These are phyloP conservation scores for Oryza rufipogon DNA, from an alignment of 176 grass and related monocot genomes.

Conservation along the genomic window DNA sequence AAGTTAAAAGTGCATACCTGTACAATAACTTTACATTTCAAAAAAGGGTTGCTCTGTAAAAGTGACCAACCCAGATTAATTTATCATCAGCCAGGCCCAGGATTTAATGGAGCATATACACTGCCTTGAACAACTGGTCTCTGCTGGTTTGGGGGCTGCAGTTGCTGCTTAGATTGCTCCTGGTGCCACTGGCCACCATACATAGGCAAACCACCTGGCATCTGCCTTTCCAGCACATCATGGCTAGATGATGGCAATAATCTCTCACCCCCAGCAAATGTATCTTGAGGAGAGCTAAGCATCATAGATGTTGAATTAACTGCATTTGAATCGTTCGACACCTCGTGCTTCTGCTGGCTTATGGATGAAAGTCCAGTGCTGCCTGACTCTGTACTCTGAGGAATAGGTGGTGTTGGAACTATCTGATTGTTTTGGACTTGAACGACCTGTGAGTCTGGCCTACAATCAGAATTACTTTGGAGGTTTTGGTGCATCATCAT, in stretches of 20 bases:
- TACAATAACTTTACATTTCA: slow-evolving; percentile 53
- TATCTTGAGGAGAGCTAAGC: slow-evolving; percentile 41
- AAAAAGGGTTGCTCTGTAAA: slow-evolving; percentile 29
- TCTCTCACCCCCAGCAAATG: slow-evolving; percentile 49
- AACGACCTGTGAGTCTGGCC: slow-evolving; percentile 26
- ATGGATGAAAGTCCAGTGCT: slow-evolving; percentile 43
- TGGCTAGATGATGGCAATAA: slow-evolving; percentile 49
- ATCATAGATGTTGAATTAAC: slow-evolving; percentile 18
- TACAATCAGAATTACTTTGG: slow-evolving; percentile 52
- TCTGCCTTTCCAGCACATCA: slow-evolving; percentile 47
- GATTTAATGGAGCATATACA: slow-evolving; percentile 61
- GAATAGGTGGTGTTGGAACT: slow-evolving; percentile 35
- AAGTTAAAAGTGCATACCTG: slow-evolving; percentile 38
- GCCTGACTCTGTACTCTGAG: slow-evolving; percentile 48
- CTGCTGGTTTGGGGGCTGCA: slow-evolving; percentile 51
- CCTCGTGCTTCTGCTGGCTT: slow-evolving; percentile 40
- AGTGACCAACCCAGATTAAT: slow-evolving; percentile 8
- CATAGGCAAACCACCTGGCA: slow-evolving; percentile 37
- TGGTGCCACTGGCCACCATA: slow-evolving; percentile 64
- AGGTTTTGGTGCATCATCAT: slow-evolving; percentile 49
- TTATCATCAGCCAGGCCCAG: slow-evolving; percentile 58
- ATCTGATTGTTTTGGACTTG: slow-evolving; percentile 52
- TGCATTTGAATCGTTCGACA: slow-evolving; percentile 36
- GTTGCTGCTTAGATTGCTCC: slow-evolving; percentile 38
- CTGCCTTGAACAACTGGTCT: slow-evolving; percentile 47